These are phyloP conservation scores for Irpex sp. DNA, from an alignment of 1,284 basidiomycete genomes.

Conservation along the genomic window DNA sequence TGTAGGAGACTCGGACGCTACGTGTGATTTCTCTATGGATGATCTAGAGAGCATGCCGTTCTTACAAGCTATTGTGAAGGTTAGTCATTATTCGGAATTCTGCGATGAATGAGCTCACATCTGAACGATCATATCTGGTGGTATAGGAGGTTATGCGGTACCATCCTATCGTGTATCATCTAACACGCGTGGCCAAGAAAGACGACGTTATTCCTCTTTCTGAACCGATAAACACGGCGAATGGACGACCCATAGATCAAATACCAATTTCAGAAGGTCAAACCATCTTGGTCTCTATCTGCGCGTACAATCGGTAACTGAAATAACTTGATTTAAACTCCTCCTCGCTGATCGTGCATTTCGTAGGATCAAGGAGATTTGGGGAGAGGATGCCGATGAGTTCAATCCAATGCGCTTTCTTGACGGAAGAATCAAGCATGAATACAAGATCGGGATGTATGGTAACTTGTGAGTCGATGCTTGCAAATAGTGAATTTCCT, in stretches of 20 bases:
- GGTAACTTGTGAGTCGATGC: conserved; percentile 42
- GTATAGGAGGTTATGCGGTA: conserved; percentile 37
- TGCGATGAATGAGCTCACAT: neutral
- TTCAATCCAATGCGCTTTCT: conserved; percentile 52
- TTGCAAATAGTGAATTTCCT: neutral
- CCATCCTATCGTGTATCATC: conserved; percentile 31
- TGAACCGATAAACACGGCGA: conserved; percentile 27
- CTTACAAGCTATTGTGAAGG: conserved; percentile 46
- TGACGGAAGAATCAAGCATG: conserved; percentile 29
- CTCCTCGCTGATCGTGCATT: neutral
- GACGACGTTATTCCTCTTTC: conserved; percentile 38
- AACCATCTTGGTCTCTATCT: conserved; percentile 28
- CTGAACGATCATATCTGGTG: neutral
- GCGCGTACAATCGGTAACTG: conserved; percentile 31
- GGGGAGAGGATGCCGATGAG: conserved; percentile 45
- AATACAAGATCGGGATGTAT: conserved; percentile 41
- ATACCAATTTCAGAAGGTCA: conserved; percentile 37
- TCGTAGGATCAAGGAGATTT: conserved; percentile 32
- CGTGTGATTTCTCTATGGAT: conserved; percentile 32
- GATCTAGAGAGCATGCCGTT: conserved; percentile 55
- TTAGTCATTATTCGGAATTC: neutral
- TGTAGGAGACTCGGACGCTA: neutral
- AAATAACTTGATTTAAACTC: neutral
- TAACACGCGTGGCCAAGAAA: conserved; percentile 26
- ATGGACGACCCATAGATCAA: conserved; percentile 28